Base-by-base conservation (phyloP, 202 grass and related monocot genomes). In the Schoenoplectus tabernaemontani region DNA sequence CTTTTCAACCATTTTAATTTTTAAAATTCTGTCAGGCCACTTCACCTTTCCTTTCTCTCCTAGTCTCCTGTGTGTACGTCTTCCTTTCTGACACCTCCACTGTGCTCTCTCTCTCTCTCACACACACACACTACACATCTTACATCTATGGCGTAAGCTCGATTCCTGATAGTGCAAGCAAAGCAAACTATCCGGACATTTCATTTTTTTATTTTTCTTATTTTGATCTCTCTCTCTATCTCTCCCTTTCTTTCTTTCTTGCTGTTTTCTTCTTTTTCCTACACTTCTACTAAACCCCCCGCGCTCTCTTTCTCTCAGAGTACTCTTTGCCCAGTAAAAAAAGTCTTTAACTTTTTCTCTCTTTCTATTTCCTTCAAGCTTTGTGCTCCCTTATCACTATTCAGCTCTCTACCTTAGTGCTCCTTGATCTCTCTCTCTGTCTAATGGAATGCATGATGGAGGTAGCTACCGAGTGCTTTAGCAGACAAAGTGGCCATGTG, bases 111-210 rank as follows among this genome's bases (percentile, higher is more conserved):
- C 82, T 83, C 80, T 81, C 59, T 74, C 73, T 34, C 71, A 43
- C 76, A 59, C 43, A 17, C 82, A 16, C 37, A 64, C 47, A 62
- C 81, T 64, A 68, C 77, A 82, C 32, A 76, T 39, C 33, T 73
- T 57, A 62, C 81, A 83, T 81, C 77, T 85, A 61, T 84, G 39
- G 62, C 79, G 84, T 87, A 86, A 83, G 89, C 71, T 97, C 84
- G 89, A 89, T 97, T 91, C 86, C 90, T 97, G 93, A 86, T 84
- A 91, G 93, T 97, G 88, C 86, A 96, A 96, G 93, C 90, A 89
- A 96, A 59, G 57, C 57, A 33, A 63, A 82, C 79, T 83, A 46
- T 65, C 77, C 91, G 72, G 82, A 89, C 75, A 62, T 85, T 87
- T 86, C 60, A 67, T 57, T 78, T 84, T 72, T 32, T 70, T 11